Evolutionary conservation across 768 basidiomycete species (phyloP).

Genomic region (Suillus americanus): DNA sequence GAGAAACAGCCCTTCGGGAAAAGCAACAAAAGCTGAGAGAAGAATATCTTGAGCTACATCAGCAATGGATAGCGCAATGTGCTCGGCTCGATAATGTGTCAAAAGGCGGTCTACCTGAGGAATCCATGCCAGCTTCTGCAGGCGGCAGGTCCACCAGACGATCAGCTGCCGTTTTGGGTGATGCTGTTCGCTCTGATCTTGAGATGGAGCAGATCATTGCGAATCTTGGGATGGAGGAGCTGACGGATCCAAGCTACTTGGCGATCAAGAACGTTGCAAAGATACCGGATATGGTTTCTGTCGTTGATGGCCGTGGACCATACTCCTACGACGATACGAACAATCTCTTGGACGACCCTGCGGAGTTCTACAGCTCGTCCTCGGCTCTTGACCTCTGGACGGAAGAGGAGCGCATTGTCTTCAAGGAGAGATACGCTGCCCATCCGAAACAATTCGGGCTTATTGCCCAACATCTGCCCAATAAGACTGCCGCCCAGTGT

Average conservation of each 20-base stretch:
- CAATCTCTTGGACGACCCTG: conserved; percentile 72
- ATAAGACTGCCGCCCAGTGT: conserved; percentile 88
- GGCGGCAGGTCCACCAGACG: conserved; percentile 69
- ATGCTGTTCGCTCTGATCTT: conserved; percentile 90
- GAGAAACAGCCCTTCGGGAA: conserved; percentile 46
- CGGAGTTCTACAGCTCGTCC: conserved; percentile 69
- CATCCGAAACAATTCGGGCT: conserved; percentile 96
- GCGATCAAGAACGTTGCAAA: conserved; percentile 80
- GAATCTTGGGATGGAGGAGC: conserved; percentile 88
- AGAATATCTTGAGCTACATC: conserved; percentile 69
- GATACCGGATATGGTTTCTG: conserved; percentile 89
- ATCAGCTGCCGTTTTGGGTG: conserved; percentile 69
- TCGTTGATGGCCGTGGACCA: conserved; percentile 58
- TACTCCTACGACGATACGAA: conserved; percentile 84
- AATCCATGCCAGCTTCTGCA: conserved; percentile 36
- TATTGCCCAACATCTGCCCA: conserved; percentile 74
- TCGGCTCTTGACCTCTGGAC: conserved; percentile 88
- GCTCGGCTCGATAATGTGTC: conserved; percentile 56
- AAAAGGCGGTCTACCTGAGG: conserved; percentile 34
- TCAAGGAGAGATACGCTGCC: conserved; percentile 77
- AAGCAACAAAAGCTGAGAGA: conserved; percentile 58
- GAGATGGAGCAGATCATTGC: conserved; percentile 98
- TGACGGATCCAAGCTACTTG: conserved; percentile 90
- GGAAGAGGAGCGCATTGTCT: conserved; percentile 74
- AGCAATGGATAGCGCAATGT: conserved; percentile 74